These are phyloP conservation scores for Oryza australiensis DNA, from an alignment of 176 grass and related monocot species.

Conservation along the genomic window DNA sequence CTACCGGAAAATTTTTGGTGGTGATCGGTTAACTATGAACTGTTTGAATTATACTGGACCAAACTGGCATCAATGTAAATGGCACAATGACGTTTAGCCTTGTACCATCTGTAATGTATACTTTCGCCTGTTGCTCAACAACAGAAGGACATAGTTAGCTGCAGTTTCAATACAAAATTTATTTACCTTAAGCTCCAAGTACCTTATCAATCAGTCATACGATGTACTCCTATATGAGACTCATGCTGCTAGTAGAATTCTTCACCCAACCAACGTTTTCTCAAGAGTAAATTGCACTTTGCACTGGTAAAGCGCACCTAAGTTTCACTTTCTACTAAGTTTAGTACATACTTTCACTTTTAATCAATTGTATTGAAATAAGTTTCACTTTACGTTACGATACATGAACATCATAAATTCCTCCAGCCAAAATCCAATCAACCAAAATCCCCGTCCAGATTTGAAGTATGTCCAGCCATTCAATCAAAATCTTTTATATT, in stretches of 20 bases:
- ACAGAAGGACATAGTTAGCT: slow-evolving; percentile 13
- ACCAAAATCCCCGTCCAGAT: too few species aligned
- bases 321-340: too few species aligned
- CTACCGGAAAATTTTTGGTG: slow-evolving; percentile 9
- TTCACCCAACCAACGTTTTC: not conserved
- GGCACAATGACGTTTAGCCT: not conserved
- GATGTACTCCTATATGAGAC: not conserved
- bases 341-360: too few species aligned
- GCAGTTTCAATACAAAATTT: slow-evolving; percentile 17
- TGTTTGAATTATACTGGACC: not conserved
- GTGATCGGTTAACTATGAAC: not conserved
- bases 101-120: slow-evolving; percentile 33
- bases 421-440: too few species aligned
- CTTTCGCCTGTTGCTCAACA: slow-evolving; percentile 2
- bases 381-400: too few species aligned
- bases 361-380: too few species aligned
- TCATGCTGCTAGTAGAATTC: not conserved
- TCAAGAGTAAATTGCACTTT: too few species aligned
- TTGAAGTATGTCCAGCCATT: too few species aligned
- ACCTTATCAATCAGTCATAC: not conserved
- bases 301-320: too few species aligned
- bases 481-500: too few species aligned
- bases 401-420: too few species aligned
- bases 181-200: slow-evolving; percentile 16
- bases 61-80: slow-evolving; percentile 22